phyloP scores from a whole-genome alignment of 768 basidiomycete genomes.

The Serendipita sp. region DNA sequence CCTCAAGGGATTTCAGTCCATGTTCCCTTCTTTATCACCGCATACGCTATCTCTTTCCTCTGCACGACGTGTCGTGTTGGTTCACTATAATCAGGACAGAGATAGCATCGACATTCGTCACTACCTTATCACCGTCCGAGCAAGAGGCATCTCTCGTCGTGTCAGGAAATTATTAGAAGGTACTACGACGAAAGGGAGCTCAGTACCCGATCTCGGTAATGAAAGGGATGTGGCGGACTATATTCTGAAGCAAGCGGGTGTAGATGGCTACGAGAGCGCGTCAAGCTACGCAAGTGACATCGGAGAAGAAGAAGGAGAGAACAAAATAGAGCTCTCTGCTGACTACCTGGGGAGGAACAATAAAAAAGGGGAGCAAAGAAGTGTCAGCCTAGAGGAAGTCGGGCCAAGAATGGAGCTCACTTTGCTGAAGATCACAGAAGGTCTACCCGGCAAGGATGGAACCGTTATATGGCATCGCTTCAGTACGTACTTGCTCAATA shows the following conservation, averaged over 20 bases:
- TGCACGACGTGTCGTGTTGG: constrained; percentile 83
- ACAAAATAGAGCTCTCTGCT: constrained; percentile 68
- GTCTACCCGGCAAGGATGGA: constrained; percentile 84
- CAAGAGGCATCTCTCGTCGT: constrained; percentile 84
- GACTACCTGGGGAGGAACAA: constrained; percentile 95
- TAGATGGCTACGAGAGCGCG: constrained; percentile 64
- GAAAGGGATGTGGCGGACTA: constrained; percentile 96
- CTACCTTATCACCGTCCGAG: constrained; percentile 87
- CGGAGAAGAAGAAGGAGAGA: constrained; percentile 59
- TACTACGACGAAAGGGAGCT: constrained; percentile 21
- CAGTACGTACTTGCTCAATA: constrained; percentile 35
- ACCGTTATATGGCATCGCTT: constrained; percentile 89
- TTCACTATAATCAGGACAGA: constrained; percentile 76
- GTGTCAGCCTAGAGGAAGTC: constrained; percentile 82
- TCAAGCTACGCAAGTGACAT: constrained; percentile 68
- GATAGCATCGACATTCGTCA: constrained; percentile 87
- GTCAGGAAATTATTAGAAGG: constrained; percentile 77
- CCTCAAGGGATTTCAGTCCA: constrained; percentile 88
- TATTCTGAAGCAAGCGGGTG: constrained; percentile 54
- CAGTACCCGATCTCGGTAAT: constrained; percentile 62
- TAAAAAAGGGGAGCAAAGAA: constrained; percentile 76
- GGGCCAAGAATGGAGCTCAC: constrained; percentile 90
- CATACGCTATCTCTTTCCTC: constrained; percentile 66
- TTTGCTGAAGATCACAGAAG: constrained; percentile 88
- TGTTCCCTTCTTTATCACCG: constrained; percentile 88